Base-by-base conservation (phyloP, 495 filamentous ascomycete species). In the Hypoxylon intermedium region DNA sequence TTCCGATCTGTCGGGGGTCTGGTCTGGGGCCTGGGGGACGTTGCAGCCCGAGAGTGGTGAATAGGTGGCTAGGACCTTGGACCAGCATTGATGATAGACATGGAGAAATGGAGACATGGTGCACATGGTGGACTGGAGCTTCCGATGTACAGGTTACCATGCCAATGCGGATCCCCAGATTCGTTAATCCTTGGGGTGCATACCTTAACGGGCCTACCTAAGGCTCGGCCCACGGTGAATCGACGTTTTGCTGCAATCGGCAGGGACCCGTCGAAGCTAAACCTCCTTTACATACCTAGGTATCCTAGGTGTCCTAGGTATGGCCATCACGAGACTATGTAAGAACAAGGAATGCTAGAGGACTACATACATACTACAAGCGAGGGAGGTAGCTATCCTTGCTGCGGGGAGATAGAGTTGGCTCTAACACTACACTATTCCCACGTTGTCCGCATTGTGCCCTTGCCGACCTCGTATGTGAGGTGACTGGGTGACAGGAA, bases 151-250 rank as follows among this genome's bases (percentile, higher is more conserved):
- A 6, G 9, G 5, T 16, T 33, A 36, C 16, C 28, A 47, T 11
- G 13, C 12, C 48, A 28, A 53, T 44, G 56, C 57, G 57, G 57
- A 60, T 60, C 57, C 57, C 51, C 56, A 19, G 44, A 43, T 42
- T 53, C 30, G 24, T 37, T 53, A 4, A 31, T 50, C 48, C 53
- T 46, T 46, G 60, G 53, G 50, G 45, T 57, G 28, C 24, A n/a
- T 24, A 44, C 24, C 24, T 26, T n/a, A n/a, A 26, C 36, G 28
- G 50, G 37, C 42, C 60, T 30, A 56, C 42, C 31, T 48, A 16
- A 37, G 38, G 28, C 42, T 63, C 38, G 34, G 43, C 41, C 28
- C 53, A 58, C 53, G 44, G 45, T 47, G 45, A 30, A 60, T 56
- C 36, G 33, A 65, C 61, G 50, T 38, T 59, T 60, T 46, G 49